phyloP scores from a whole-genome alignment of 2,329 filamentous ascomycete species.

The Byssoonygena ceratinophila region DNA sequence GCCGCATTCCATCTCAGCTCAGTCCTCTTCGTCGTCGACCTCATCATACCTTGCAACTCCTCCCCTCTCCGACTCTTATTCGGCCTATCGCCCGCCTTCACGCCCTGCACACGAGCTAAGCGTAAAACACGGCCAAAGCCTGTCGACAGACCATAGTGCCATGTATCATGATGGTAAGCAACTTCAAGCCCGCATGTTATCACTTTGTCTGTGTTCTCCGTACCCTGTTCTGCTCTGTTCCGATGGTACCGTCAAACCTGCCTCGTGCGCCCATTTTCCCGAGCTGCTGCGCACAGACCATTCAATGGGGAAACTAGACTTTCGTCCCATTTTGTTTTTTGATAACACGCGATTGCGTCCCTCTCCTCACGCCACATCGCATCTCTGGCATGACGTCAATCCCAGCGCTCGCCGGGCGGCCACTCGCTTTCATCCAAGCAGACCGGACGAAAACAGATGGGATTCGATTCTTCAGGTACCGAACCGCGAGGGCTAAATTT shows the following conservation, averaged over 20 bases:
- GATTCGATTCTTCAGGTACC: not conserved
- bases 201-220: not conserved
- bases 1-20: slow-evolving; percentile 14
- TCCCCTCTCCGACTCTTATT: slow-evolving; percentile 12
- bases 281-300: slow-evolving; percentile 9
- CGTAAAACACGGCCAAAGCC: slow-evolving; percentile 18
- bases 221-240: not conserved
- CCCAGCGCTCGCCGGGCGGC: not conserved
- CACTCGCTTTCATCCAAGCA: too few species aligned
- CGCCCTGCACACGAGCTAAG: slow-evolving; percentile 18
- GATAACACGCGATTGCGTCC: not conserved
- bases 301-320: too few species aligned
- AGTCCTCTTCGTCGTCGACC: slow-evolving; percentile 12
- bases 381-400: not conserved
- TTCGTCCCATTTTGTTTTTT: too few species aligned
- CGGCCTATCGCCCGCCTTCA: not conserved
- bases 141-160: slow-evolving; percentile 17
- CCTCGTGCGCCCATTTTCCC: not conserved
- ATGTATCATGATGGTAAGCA: slow-evolving; percentile 25
- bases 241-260: not conserved
- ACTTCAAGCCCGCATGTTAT: not conserved
- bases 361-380: not conserved
- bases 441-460: not conserved
- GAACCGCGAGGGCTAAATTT: slow-evolving; percentile 6
- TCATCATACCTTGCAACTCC: slow-evolving; percentile 18